Evolutionary conservation across 768 basidiomycete species (phyloP), one percentile per base, ranked within the genome.

Genomic region (Amanita phalloides): DNA sequence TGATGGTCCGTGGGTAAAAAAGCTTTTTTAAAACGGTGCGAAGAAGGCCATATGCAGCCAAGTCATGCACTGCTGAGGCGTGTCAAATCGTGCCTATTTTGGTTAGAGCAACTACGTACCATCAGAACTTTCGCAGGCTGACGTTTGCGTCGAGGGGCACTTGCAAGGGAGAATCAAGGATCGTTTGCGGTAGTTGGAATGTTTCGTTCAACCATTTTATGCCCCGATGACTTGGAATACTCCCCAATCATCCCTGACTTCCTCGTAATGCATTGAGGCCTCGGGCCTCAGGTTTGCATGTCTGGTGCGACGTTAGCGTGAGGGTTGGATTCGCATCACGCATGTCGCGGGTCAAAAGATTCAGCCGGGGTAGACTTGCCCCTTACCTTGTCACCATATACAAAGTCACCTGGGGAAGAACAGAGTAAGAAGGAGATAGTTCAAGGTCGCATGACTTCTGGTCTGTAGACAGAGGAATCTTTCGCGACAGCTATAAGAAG

Each of bases 91-190:
- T n/a, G 28, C 44, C 44, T 28, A 6, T 44, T 28, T 5, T 33
- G n/a, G 30, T 30, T 30, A 32, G 28, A 10, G 28, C 44, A 21
- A 2, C 28, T 20, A 45, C 5, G 23, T 45, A 26, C 32, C 74
- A 75, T 48, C 69, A 57, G 57, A 76, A 76, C 2, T 61, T 63
- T 30, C 76, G 64, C 48, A 66, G 59, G 66, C 68, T 46, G 62
- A 57, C 48, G 69, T 64, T 17, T 23, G 74, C 75, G 47, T 67
- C 68, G 44, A 65, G 63, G 17, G 55, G 71, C 67, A 61, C 30
- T 30, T 1, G 30, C 76, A 77, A 26, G 73, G 67, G 41, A 76
- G 61, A 13, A 56, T 75, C 67, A 45, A 17, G 67, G 51, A 56
- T 67, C 66, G 14, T 58, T 61, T 28, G 50, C 56, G 11, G 57